Conservation (phyloP, 768 basidiomycete species). For the Kwoniella dendrophila region DNA sequence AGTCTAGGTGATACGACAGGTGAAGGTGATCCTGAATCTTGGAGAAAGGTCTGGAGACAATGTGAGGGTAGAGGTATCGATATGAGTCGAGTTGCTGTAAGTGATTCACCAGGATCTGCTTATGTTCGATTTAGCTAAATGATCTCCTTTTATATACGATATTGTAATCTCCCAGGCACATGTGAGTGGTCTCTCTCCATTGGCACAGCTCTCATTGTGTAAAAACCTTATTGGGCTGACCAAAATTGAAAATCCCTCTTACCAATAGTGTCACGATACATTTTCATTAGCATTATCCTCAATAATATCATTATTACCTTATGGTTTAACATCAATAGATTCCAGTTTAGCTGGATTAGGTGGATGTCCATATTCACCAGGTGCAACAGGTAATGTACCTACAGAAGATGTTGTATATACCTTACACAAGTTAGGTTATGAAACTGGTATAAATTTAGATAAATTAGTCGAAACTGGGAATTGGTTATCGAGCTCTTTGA, state of each 20-base stretch:
- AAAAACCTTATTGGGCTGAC: too few relatives aligned
- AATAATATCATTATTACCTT: slow-evolving; percentile 50
- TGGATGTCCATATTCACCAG: slow-evolving; percentile 94
- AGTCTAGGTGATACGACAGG: slow-evolving; percentile 86
- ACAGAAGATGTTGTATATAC: slow-evolving; percentile 89
- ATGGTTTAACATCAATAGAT: slow-evolving; percentile 78
- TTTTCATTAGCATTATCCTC: slow-evolving; percentile 44
- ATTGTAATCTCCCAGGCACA: slow-evolving; percentile 61
- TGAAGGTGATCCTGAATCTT: slow-evolving; percentile 71
- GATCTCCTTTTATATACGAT: too few relatives aligned
- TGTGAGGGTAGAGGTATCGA: slow-evolving; percentile 65
- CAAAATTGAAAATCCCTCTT: too few relatives aligned
- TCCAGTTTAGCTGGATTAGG: slow-evolving; percentile 85
- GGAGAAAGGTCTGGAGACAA: slow-evolving; percentile 70
- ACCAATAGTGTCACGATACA: slow-evolving; percentile 51
- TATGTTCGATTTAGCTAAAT: too few relatives aligned
- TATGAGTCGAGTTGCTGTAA: slow-evolving; percentile 71
- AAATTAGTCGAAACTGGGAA: slow-evolving; percentile 72
- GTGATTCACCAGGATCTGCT: slow-evolving; percentile 41
- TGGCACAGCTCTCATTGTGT: too few relatives aligned
- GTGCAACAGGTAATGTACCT: slow-evolving; percentile 91
- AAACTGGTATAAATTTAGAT: slow-evolving; percentile 68
- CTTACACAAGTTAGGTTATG: slow-evolving; percentile 65
- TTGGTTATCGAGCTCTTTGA: slow-evolving; percentile 76
- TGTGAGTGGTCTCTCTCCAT: slow-evolving; percentile 57